A percentile compares a stretch with the other conserved stretches of the same genome.
Conservation (phyloP, 192 early-diverging fungal genomes). For the Dissophora globulifera region DNA sequence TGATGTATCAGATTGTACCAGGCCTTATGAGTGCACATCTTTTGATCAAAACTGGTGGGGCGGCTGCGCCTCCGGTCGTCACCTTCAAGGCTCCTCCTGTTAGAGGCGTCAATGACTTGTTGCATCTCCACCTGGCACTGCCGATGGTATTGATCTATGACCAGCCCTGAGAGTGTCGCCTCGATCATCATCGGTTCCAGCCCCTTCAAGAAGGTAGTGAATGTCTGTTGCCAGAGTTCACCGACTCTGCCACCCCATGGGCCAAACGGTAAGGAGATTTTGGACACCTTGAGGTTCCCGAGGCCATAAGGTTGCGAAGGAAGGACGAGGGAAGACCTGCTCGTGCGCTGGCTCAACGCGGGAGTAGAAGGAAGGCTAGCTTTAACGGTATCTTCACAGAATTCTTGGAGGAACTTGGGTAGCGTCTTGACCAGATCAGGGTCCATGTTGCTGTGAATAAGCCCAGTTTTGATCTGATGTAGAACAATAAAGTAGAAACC, state of each 20-base stretch:
- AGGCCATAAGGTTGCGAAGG: slow-evolving; percentile 28
- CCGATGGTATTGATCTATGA: slow-evolving; percentile 52
- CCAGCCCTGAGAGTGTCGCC: slow-evolving; percentile 37
- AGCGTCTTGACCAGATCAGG: slow-evolving; percentile 40
- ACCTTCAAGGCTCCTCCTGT: neutral
- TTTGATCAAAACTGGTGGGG: slow-evolving; percentile 31
- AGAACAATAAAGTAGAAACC: neutral
- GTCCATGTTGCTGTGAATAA: slow-evolving; percentile 50
- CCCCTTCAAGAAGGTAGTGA: slow-evolving; percentile 28
- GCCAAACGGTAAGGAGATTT: slow-evolving; percentile 41
- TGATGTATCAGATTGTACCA: slow-evolving; percentile 31
- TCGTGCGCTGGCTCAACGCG: neutral
- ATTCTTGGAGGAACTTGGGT: slow-evolving; percentile 37
- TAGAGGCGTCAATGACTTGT: slow-evolving; percentile 4
- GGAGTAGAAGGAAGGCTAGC: neutral
- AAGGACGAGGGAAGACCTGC: neutral
- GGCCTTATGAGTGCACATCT: slow-evolving; percentile 28
- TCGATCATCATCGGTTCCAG: slow-evolving; percentile 49
- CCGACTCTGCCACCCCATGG: slow-evolving; percentile 49
- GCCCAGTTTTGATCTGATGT: slow-evolving; percentile 42
- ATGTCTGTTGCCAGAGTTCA: slow-evolving; percentile 43
- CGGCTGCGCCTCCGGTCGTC: neutral
- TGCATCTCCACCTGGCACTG: slow-evolving; percentile 40
- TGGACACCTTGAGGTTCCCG: slow-evolving; percentile 19
- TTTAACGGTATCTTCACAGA: slow-evolving; percentile 22